Base-by-base conservation (phyloP, 1,139 yeast species). In the Yamadazyma mexicana region DNA sequence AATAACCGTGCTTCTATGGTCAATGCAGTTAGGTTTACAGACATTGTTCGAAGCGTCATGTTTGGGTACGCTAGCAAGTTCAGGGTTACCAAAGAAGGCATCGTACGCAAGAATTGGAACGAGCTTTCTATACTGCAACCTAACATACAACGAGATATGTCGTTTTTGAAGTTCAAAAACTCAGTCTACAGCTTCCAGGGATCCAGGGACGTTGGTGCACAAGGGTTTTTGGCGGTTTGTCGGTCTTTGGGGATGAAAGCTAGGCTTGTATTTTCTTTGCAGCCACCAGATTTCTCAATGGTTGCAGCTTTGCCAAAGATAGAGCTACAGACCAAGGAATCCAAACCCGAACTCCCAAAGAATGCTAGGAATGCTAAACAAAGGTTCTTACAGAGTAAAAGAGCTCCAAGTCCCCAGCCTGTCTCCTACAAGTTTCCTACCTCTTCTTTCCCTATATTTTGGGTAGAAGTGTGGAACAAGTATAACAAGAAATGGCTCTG, bases 391-490 rank as follows among this genome's bases (percentile, higher is more conserved):
- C 2, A 40, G 11, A 25, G 25, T 46, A 6, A 42, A 44, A 20
- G 43, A 34, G 22, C 31, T 37, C 5, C 42, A 44, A 22, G 44
- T 32, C 20, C 35, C 5, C 22, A 20, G 38, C 16, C 38, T 15
- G 20, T 30, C 16, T 30, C 31, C 16, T 46, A 43, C 27, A 40
- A 40, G 35, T 49, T 43, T 32, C 46, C 60, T 6, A 61, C 62
- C 16, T 65, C 79, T 0, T 53, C 59, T 4, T 83, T 67, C 53
- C 98, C 98, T 0, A 71, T 88, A 0, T 88, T 85, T 55, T 92
- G 98, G 98, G 82, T 81, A 12, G 99, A 92, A 58, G 96, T 87
- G 0, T 92, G 96, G 95, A 92, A 92, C 57, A 75, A 75, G 37
- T 78, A 74, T 44, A 62, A 79, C 4, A 74, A 79, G 43, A 77